Evolutionary conservation across 1,139 yeast genomes (phyloP).

Genomic region (Magnusiomyces fungicola): DNA sequence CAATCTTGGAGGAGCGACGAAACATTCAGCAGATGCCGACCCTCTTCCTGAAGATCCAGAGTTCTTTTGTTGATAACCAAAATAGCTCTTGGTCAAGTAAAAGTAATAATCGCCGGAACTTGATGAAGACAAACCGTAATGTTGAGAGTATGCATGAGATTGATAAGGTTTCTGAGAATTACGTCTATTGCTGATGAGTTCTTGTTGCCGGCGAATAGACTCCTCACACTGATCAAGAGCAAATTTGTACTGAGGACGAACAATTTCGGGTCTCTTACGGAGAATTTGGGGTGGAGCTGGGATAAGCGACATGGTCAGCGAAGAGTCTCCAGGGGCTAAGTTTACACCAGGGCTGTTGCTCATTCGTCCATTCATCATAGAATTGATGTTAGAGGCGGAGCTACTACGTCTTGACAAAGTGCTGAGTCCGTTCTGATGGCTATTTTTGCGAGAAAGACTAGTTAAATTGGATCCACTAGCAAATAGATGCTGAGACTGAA

Average conservation of each 20-base stretch:
- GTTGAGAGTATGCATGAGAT: background rate
- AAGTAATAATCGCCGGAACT: background rate
- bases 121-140: background rate
- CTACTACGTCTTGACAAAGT: no score
- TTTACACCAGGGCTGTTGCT: background rate
- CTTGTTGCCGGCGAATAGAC: conserved; percentile 20
- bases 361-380: no score
- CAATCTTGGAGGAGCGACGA: background rate
- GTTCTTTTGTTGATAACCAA: background rate
- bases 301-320: conserved; percentile 25
- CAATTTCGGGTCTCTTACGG: conserved; percentile 25
- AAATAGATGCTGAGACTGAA: background rate
- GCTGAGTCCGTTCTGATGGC: background rate
- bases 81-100: background rate
- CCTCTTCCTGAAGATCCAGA: background rate
- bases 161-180: background rate
- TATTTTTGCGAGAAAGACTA: background rate
- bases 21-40: background rate
- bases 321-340: no score
- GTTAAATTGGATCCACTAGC: no score
- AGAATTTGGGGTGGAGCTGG: conserved; percentile 30
- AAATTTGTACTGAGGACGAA: conserved; percentile 24
- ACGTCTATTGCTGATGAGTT: background rate
- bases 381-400: no score
- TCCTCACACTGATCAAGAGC: conserved; percentile 23